Evolutionary conservation across 1,139 yeast genomes (phyloP).

Genomic region (Nakaseomyces delphensis): DNA sequence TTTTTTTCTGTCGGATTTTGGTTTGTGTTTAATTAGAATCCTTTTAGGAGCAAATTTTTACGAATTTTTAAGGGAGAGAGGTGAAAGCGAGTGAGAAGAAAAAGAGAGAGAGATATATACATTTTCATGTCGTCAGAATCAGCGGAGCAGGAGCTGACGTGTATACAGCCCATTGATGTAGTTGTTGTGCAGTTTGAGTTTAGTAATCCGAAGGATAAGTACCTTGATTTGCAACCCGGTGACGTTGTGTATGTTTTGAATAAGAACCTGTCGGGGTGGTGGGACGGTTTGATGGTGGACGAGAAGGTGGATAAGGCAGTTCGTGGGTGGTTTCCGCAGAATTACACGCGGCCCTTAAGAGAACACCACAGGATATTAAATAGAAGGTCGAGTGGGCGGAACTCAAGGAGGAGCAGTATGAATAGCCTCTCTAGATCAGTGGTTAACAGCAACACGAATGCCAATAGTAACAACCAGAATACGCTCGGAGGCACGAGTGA

Average conservation of each 20-base stretch:
- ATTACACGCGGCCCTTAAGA: constrained; percentile 33
- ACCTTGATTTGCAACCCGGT: constrained; percentile 22
- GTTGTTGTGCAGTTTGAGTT: constrained; percentile 26
- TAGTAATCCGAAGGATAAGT: constrained; percentile 11
- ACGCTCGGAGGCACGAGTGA: constrained; percentile 1
- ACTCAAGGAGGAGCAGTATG: constrained; percentile 14
- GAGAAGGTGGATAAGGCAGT: constrained; percentile 25
- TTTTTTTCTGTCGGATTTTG: no score
- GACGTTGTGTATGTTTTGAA: constrained; percentile 33
- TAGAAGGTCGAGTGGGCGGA: constrained; percentile 5
- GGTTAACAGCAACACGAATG: background rate
- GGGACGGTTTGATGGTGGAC: constrained; percentile 53
- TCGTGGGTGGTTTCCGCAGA: constrained; percentile 74
- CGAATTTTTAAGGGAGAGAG: background rate
- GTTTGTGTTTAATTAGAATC: no score
- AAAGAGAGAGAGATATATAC: background rate
- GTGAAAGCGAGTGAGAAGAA: background rate
- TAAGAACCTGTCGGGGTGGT: constrained; percentile 58
- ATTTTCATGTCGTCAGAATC: constrained; percentile 1
- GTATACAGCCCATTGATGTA: constrained; percentile 27
- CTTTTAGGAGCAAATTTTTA: no score
- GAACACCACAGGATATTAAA: constrained; percentile 9
- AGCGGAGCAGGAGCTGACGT: constrained; percentile 1
- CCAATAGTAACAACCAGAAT: background rate
- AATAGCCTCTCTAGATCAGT: constrained; percentile 1